These are phyloP conservation scores for Brassica hybrid DNA, from an alignment of 441 rosid genomes.

Conservation along the genomic window DNA sequence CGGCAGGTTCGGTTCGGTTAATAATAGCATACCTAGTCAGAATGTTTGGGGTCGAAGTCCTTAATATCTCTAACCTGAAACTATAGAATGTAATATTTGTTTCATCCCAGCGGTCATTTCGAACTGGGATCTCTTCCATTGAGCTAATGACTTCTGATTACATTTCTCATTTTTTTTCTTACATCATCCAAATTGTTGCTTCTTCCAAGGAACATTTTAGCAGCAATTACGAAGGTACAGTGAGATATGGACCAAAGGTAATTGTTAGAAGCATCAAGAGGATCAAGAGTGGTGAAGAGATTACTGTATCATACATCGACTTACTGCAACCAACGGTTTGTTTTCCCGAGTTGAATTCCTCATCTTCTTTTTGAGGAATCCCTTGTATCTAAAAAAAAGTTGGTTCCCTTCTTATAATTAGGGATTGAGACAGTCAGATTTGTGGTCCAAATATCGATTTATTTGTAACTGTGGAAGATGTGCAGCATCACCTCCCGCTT, in stretches of 20 bases:
- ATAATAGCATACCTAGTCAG: no score
- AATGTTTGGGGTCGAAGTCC: no score
- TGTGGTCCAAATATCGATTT: conserved; percentile 74
- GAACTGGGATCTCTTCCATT: no score
- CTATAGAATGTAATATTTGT: no score
- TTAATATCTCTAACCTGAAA: no score
- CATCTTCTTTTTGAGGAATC: neutral
- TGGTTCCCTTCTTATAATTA: conserved; percentile 38
- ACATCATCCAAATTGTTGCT: neutral
- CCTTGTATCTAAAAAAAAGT: neutral
- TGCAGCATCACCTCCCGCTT: conserved; percentile 50
- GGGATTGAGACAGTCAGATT: conserved; percentile 68
- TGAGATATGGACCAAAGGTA: conserved; percentile 59
- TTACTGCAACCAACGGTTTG: conserved; percentile 77
- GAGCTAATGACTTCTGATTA: neutral
- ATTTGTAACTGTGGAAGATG: conserved; percentile 70
- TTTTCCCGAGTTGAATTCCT: no score
- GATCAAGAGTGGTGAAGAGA: conserved; percentile 64
- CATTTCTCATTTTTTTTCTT: neutral
- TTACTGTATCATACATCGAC: conserved; percentile 76
- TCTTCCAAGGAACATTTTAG: conserved; percentile 47
- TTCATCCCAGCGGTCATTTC: no score
- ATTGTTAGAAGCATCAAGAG: conserved; percentile 65
- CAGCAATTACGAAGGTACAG: conserved; percentile 45
- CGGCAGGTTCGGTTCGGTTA: no score